These are phyloP conservation scores for Polymyxa betae DNA, from an alignment of 208 protist species.

Conservation along the genomic window DNA sequence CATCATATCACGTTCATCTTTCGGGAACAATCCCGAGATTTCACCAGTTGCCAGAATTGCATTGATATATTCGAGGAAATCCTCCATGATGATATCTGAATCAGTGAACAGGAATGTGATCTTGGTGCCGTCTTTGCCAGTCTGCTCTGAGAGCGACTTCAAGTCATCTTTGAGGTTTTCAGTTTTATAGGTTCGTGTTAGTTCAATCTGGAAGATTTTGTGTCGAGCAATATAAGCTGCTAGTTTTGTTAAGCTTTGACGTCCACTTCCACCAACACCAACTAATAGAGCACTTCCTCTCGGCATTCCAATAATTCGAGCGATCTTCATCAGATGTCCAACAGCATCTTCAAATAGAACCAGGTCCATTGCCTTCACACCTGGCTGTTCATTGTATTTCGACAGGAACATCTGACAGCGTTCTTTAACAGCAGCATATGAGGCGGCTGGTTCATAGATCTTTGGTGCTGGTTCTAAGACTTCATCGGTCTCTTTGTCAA, in stretches of 20 bases:
- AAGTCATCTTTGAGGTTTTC: constrained; percentile 77
- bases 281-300: constrained; percentile 79
- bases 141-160: constrained; percentile 69
- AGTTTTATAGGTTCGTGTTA: constrained; percentile 73
- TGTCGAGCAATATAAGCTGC: constrained; percentile 76
- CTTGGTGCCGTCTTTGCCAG: constrained; percentile 69
- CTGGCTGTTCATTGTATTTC: constrained; percentile 77
- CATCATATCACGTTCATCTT: constrained; percentile 92
- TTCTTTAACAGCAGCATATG: constrained; percentile 79
- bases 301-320: constrained; percentile 74
- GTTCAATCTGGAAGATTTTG: constrained; percentile 77
- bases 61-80: constrained; percentile 97
- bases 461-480: constrained; percentile 76
- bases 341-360: constrained; percentile 84
- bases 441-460: constrained; percentile 89
- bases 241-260: constrained; percentile 77
- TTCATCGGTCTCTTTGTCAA: constrained; percentile 67
- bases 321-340: constrained; percentile 78
- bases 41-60: constrained; percentile 83
- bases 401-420: constrained; percentile 68
- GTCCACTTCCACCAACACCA: constrained; percentile 81
- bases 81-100: constrained; percentile 95
- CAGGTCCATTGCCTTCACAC: constrained; percentile 74
- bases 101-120: constrained; percentile 96
- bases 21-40: constrained; percentile 94